Percentiles rank a stretch among this genome's conserved stretches.
Conservation (phyloP, 2,329 filamentous ascomycete species). For the Alternaria burnsii region DNA sequence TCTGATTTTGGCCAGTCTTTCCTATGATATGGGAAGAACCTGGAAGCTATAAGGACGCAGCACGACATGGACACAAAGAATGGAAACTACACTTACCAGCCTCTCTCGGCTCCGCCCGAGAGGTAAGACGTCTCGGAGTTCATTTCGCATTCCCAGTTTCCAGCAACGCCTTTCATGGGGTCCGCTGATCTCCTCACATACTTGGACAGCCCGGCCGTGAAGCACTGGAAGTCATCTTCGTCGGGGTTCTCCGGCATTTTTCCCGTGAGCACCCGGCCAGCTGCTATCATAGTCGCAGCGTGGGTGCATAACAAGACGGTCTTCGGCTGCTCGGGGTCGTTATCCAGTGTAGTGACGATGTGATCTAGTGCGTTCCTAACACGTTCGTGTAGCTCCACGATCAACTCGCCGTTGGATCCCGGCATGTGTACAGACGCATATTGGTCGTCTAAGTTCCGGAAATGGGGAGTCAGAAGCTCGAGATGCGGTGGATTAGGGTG, state of each 20-base stretch:
- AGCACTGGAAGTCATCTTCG: conserved; percentile 83
- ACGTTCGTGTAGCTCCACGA: conserved; percentile 81
- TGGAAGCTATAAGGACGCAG: conserved; percentile 3
- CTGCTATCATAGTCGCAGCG: conserved; percentile 86
- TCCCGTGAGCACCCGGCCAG: conserved; percentile 84
- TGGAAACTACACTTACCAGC: conserved; percentile 70
- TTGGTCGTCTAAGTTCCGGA: conserved; percentile 62
- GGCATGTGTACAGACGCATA: conserved; percentile 74
- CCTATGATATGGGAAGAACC: conserved; percentile 12
- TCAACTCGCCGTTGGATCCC: conserved; percentile 77
- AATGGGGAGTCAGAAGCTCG: conserved; percentile 72
- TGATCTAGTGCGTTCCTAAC: conserved; percentile 73
- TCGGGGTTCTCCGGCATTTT: conserved; percentile 74
- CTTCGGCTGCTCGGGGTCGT: conserved; percentile 67
- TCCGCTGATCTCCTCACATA: conserved; percentile 62
- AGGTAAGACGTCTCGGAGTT: conserved; percentile 91
- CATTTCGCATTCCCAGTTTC: conserved; percentile 79
- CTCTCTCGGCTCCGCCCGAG: conserved; percentile 80
- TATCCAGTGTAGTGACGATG: conserved; percentile 77
- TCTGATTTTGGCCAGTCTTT: conserved; percentile 22
- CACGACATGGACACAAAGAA: not conserved
- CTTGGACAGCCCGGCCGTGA: conserved; percentile 80
- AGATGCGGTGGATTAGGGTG: conserved; percentile 80
- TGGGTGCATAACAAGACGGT: conserved; percentile 86
- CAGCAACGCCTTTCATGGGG: conserved; percentile 69